These are phyloP conservation scores for Symmetrospora coprosmae DNA, from an alignment of 768 basidiomycete genomes.

Conservation along the genomic window DNA sequence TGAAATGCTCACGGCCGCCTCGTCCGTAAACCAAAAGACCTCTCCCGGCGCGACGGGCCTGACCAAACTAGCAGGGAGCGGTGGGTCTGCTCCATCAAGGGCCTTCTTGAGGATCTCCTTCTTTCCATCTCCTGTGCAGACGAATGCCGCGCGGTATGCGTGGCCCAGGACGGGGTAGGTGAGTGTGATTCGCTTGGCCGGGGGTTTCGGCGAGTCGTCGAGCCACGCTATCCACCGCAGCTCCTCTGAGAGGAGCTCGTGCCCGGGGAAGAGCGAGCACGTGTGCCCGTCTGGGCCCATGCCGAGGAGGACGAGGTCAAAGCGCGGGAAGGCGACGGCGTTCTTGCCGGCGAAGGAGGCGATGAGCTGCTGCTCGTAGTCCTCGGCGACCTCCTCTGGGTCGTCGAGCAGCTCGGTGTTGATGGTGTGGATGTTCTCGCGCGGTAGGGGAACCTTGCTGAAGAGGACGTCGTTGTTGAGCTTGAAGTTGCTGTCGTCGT, in stretches of 20 bases:
- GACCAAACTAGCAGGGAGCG: conserved; percentile 70
- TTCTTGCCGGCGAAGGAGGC: conserved; percentile 81
- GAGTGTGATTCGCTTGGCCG: conserved; percentile 73
- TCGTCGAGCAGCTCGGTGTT: conserved; percentile 42
- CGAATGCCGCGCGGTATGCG: conserved; percentile 67
- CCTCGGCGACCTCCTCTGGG: conserved; percentile 41
- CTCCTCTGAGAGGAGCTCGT: conserved; percentile 62
- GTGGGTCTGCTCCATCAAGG: conserved; percentile 31
- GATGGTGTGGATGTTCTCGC: conserved; percentile 65
- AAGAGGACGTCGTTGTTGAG: conserved; percentile 62
- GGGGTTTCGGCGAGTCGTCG: conserved; percentile 87
- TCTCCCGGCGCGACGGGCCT: conserved; percentile 64
- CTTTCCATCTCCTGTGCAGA: conserved; percentile 70
- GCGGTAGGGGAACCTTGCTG: conserved; percentile 65
- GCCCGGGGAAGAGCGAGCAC: conserved; percentile 90
- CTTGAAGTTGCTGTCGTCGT: conserved; percentile 80
- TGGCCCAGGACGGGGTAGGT: conserved; percentile 85
- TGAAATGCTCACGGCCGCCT: conserved; percentile 49
- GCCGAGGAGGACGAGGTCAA: conserved; percentile 91
- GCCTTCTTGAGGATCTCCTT: conserved; percentile 49
- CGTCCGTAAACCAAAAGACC: conserved; percentile 88
- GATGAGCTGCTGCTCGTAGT: conserved; percentile 55
- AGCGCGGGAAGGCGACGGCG: conserved; percentile 87
- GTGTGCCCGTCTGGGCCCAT: conserved; percentile 96
- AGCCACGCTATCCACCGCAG: conserved; percentile 91